Conservation (phyloP, 306 rosid species). For the Canavalia ensiformis region DNA sequence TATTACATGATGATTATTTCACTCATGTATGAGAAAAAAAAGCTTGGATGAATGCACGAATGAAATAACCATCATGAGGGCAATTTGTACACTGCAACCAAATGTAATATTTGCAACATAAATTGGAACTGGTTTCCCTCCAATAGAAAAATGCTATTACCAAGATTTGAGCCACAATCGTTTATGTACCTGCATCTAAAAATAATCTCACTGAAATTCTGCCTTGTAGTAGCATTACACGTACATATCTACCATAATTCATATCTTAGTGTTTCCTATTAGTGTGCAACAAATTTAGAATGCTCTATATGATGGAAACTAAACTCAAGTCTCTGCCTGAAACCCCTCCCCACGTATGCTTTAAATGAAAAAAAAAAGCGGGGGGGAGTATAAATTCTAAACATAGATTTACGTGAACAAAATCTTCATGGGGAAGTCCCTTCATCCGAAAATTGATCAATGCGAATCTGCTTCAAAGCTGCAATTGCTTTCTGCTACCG, state of each 20-base stretch:
- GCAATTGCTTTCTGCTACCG: constrained; percentile 22
- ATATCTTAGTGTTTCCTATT: constrained; percentile 9
- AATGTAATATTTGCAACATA: neutral
- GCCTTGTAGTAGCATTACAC: neutral
- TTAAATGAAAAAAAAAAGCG: neutral
- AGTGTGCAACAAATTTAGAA: constrained; percentile 15
- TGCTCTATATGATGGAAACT: constrained; percentile 33
- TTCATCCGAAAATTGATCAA: constrained; percentile 3
- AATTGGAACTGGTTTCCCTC: no score
- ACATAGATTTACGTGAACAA: constrained; percentile 29
- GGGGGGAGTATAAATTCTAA: neutral
- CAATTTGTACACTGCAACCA: neutral
- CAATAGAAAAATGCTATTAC: neutral
- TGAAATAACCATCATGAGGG: neutral
- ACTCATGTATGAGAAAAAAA: no score
- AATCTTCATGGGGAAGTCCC: constrained; percentile 30
- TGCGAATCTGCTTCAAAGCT: constrained; percentile 20
- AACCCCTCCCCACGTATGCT: neutral
- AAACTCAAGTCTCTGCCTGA: constrained; percentile 16
- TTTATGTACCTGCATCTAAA: constrained; percentile 15
- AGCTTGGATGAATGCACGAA: no score
- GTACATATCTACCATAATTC: constrained; percentile 21
- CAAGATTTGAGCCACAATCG: constrained; percentile 3
- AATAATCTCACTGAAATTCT: neutral
- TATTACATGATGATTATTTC: no score